Percentiles rank a stretch among this genome's conserved stretches.
These are phyloP conservation scores for Trifolium pratense DNA, from an alignment of 306 rosid genomes.

Conservation along the genomic window DNA sequence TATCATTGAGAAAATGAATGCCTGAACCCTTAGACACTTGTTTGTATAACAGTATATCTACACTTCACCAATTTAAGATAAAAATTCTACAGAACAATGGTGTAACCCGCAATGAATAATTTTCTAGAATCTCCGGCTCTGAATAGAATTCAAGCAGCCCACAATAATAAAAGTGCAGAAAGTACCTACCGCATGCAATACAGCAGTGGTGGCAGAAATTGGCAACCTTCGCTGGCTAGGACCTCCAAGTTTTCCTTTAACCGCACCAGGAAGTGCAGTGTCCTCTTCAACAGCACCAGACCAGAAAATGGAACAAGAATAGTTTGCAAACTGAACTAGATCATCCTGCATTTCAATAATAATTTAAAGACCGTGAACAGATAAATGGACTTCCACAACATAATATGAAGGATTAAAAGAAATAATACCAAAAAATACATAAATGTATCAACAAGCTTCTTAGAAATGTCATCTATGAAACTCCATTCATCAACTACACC, in stretches of 20 bases:
- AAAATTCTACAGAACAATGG: neutral
- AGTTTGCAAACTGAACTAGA: conserved; percentile 66
- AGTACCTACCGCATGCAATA: conserved; percentile 77
- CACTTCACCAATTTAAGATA: neutral
- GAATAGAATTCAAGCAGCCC: conserved; percentile 30
- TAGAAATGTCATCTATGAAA: conserved; percentile 52
- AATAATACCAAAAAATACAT: conserved; percentile 65
- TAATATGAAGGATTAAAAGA: conserved; percentile 29
- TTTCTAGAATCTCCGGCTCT: conserved; percentile 26
- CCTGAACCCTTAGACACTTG: conserved; percentile 4
- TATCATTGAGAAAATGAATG: conserved; percentile 19
- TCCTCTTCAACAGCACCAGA: conserved; percentile 53
- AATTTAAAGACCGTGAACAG: conserved; percentile 35
- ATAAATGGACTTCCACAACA: conserved; percentile 32
- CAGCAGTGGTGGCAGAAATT: conserved; percentile 66
- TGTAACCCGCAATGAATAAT: conserved; percentile 13
- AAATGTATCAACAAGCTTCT: conserved; percentile 59
- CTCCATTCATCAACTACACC: conserved; percentile 48
- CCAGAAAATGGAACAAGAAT: conserved; percentile 78
- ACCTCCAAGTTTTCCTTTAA: conserved; percentile 95
- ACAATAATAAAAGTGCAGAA: conserved; percentile 36
- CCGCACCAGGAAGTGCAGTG: conserved; percentile 70
- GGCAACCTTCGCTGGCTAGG: conserved; percentile 94
- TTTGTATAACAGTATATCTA: conserved; percentile 1
- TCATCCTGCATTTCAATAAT: conserved; percentile 67